Evolutionary conservation across 805 yeast species (phyloP).

Genomic region (Suhomyces sp.): DNA sequence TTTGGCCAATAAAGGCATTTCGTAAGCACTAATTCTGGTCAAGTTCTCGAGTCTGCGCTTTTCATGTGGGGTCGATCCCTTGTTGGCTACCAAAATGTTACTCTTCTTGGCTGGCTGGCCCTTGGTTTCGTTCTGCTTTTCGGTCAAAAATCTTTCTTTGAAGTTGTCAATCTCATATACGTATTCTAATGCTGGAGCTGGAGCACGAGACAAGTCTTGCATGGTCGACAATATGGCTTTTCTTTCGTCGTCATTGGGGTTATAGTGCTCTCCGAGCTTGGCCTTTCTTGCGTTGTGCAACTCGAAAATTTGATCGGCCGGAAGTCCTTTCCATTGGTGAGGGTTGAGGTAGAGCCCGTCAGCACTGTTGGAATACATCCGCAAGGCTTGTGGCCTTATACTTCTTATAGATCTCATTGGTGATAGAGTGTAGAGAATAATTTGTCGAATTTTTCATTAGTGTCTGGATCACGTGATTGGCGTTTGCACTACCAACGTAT

Average conservation of each 20-base stretch:
- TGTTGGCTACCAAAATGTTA: slow-evolving; percentile 32
- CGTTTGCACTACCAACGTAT: neutral
- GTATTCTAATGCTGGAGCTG: slow-evolving; percentile 36
- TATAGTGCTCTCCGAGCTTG: slow-evolving; percentile 50
- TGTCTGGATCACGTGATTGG: neutral
- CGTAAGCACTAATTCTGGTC: slow-evolving; percentile 85
- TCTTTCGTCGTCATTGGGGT: slow-evolving; percentile 64
- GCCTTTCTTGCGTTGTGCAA: slow-evolving; percentile 59
- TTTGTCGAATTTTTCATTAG: slow-evolving; percentile 4
- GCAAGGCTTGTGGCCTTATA: slow-evolving; percentile 6
- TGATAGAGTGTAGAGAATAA: neutral
- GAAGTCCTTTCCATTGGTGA: slow-evolving; percentile 65
- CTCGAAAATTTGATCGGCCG: slow-evolving; percentile 58
- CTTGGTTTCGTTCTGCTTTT: slow-evolving; percentile 33
- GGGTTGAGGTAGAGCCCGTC: slow-evolving; percentile 55
- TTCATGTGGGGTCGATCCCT: slow-evolving; percentile 37
- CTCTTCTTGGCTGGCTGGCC: slow-evolving; percentile 39
- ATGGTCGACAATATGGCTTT: slow-evolving; percentile 51
- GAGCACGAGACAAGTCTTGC: slow-evolving; percentile 23
- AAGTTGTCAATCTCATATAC: slow-evolving; percentile 42
- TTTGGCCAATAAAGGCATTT: slow-evolving; percentile 79
- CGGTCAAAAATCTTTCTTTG: slow-evolving; percentile 41
- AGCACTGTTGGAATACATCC: slow-evolving; percentile 9
- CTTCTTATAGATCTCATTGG: slow-evolving; percentile 7
- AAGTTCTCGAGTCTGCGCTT: slow-evolving; percentile 74